phyloP scores from a whole-genome alignment of 225 moss, liverwort and hornwort genomes.

The Marchantia polymorpha region DNA sequence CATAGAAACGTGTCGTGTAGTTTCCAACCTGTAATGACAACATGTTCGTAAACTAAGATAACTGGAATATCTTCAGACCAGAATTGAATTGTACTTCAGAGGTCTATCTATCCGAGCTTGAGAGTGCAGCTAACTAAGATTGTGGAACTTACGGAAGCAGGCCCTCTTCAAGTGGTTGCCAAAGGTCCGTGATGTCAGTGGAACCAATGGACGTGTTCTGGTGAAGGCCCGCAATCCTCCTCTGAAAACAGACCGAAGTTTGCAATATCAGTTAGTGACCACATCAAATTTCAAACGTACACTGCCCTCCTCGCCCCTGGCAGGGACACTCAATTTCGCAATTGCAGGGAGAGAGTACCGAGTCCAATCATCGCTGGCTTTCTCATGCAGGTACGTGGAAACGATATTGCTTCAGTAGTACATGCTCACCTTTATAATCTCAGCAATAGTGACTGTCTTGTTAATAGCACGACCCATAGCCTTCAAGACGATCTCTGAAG shows the following conservation, averaged over 20 bases:
- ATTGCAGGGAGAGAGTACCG: background rate
- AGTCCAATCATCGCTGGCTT: background rate
- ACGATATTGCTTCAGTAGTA: background rate
- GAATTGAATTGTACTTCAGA: background rate
- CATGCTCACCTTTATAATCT: conserved; percentile 82
- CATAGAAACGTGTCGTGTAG: conserved; percentile 63
- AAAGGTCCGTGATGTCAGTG: conserved; percentile 94
- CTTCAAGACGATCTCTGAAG: conserved; percentile 93
- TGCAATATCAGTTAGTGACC: background rate
- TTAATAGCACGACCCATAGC: conserved; percentile 99
- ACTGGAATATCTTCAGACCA: background rate
- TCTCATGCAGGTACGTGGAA: background rate
- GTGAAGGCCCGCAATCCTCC: conserved; percentile 96
- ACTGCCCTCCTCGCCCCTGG: no score
- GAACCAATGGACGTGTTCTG: conserved; percentile 98
- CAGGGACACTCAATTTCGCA: background rate
- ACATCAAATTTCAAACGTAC: no score
- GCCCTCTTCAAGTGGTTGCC: conserved; percentile 99
- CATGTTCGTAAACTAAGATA: background rate
- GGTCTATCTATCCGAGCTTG: background rate
- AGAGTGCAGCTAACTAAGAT: background rate
- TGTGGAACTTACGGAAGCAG: conserved; percentile 72
- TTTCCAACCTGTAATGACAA: conserved; percentile 39
- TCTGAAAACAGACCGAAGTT: conserved; percentile 44
- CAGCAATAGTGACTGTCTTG: conserved; percentile 98